Conservation (phyloP, 352 stramenopile genomes). For the Globisporangium paroecandrum region DNA sequence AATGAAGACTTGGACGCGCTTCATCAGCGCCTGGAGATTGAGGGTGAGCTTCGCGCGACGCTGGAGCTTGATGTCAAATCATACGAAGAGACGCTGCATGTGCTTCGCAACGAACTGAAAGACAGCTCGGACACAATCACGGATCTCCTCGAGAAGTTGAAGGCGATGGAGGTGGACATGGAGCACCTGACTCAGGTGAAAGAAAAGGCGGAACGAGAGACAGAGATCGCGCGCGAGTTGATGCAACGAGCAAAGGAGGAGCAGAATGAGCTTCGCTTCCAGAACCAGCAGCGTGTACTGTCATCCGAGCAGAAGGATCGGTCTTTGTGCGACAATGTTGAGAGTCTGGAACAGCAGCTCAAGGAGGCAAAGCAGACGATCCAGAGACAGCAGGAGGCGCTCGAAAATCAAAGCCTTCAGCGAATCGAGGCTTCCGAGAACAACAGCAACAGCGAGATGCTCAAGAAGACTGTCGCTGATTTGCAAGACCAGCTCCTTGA, state of each 20-base stretch:
- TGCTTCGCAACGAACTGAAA: slow-evolving; percentile 59
- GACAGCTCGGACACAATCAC: slow-evolving; percentile 35
- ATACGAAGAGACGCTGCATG: slow-evolving; percentile 54
- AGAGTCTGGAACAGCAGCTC: slow-evolving; percentile 34
- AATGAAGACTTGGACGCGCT: slow-evolving; percentile 16
- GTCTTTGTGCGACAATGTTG: slow-evolving; percentile 33
- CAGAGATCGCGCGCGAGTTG: slow-evolving; percentile 24
- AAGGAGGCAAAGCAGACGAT: slow-evolving; percentile 16
- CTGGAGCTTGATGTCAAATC: slow-evolving; percentile 64
- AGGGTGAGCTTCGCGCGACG: slow-evolving; percentile 32
- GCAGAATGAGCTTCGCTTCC: slow-evolving; percentile 51
- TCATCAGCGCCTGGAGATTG: slow-evolving; percentile 39
- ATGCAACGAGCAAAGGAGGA: slow-evolving; percentile 45
- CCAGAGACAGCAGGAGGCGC: slow-evolving; percentile 12
- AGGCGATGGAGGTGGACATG: slow-evolving; percentile 31
- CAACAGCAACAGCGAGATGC: slow-evolving; percentile 14
- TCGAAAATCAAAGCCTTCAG: slow-evolving; percentile 19
- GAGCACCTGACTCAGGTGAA: slow-evolving; percentile 17
- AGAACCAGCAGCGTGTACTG: slow-evolving; percentile 53
- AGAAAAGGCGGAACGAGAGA: slow-evolving; percentile 36
- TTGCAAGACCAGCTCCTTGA: slow-evolving; percentile 33
- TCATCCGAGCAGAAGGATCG: slow-evolving; percentile 40
- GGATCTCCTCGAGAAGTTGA: slow-evolving; percentile 36
- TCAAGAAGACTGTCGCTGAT: slow-evolving; percentile 25
- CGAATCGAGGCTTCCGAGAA: slow-evolving; percentile 17